Percentiles rank a stretch among this genome's conserved stretches.
Evolutionary conservation across 2,329 filamentous ascomycete genomes (phyloP).

Genomic region (Didymella lethalis): DNA sequence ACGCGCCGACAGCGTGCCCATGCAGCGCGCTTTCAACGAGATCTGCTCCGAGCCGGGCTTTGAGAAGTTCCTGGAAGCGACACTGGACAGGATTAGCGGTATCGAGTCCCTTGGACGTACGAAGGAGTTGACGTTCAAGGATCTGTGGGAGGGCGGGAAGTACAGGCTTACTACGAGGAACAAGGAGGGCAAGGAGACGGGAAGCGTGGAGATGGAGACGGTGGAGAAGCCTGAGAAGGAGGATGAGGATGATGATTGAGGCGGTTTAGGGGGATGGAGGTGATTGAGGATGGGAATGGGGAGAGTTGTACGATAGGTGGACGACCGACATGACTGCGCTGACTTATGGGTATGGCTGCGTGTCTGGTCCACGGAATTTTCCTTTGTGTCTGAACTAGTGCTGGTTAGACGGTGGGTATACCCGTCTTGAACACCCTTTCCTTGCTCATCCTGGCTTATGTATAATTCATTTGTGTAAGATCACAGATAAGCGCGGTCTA

Average conservation of each 20-base stretch:
- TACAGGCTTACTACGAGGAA: constrained; percentile 60
- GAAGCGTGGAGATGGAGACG: constrained; percentile 44
- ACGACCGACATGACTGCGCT: constrained; percentile 3
- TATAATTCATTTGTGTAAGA: neutral
- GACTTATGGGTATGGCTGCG: constrained; percentile 1
- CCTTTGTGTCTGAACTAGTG: constrained; percentile 5
- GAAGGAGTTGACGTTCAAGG: constrained; percentile 94
- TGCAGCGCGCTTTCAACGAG: constrained; percentile 89
- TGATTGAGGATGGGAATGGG: neutral
- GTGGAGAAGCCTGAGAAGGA: constrained; percentile 41
- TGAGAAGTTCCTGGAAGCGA: constrained; percentile 80
- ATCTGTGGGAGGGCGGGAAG: constrained; percentile 83
- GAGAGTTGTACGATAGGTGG: constrained; percentile 6
- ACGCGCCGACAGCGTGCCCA: constrained; percentile 91
- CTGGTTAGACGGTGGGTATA: constrained; percentile 15
- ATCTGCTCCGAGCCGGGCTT: constrained; percentile 82
- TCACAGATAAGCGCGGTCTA: neutral
- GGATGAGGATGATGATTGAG: constrained; percentile 30
- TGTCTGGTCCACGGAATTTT: constrained; percentile 1
- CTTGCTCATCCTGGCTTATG: neutral
- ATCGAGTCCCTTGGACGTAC: constrained; percentile 94
- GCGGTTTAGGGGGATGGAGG: neutral
- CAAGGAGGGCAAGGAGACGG: constrained; percentile 39
- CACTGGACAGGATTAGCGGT: constrained; percentile 83
- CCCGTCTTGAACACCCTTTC: constrained; percentile 10